Evolutionary conservation across 129 eudicot genomes (phyloP).

Genomic region (Sambucus nigra): DNA sequence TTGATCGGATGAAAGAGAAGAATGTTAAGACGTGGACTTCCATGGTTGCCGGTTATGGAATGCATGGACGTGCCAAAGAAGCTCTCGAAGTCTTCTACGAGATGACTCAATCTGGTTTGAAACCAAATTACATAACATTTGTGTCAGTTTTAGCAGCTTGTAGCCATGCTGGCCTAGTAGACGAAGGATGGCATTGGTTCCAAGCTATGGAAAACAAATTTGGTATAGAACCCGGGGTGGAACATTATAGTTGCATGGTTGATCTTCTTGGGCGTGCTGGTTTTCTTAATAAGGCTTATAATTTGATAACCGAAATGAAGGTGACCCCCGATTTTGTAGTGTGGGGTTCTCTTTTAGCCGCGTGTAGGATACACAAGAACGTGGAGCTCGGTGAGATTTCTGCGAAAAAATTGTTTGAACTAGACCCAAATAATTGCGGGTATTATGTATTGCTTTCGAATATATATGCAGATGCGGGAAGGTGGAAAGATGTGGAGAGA

Average conservation of each 20-base stretch:
- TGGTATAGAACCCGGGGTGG: constrained; percentile 23
- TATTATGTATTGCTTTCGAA: constrained; percentile 26
- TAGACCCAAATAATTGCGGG: constrained; percentile 27
- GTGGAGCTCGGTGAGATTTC: constrained; percentile 35
- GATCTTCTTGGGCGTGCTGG: constrained; percentile 49
- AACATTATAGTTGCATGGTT: constrained; percentile 44
- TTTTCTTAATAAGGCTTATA: constrained; percentile 24
- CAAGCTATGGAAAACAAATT: constrained; percentile 30
- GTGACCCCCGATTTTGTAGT: constrained; percentile 36
- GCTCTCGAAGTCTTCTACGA: constrained; percentile 27
- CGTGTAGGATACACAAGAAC: constrained; percentile 38
- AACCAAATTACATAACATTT: constrained; percentile 35
- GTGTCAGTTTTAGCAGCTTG: constrained; percentile 41
- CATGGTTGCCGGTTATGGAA: constrained; percentile 45
- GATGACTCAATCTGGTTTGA: constrained; percentile 25
- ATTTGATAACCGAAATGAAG: constrained; percentile 31
- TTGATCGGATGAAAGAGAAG: constrained; percentile 26
- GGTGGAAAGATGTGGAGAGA: constrained; percentile 31
- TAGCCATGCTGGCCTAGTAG: constrained; percentile 36
- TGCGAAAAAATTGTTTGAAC: constrained; percentile 28
- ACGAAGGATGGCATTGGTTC: constrained; percentile 46
- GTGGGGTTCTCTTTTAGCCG: constrained; percentile 46
- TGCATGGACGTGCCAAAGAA: constrained; percentile 34
- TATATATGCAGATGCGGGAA: constrained; percentile 33
- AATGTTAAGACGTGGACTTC: constrained; percentile 47